A percentile compares a stretch with the other conserved stretches of the same genome.
phyloP scores from a whole-genome alignment of 192 early-diverging fungal genomes.

The Entomortierella parvispora region DNA sequence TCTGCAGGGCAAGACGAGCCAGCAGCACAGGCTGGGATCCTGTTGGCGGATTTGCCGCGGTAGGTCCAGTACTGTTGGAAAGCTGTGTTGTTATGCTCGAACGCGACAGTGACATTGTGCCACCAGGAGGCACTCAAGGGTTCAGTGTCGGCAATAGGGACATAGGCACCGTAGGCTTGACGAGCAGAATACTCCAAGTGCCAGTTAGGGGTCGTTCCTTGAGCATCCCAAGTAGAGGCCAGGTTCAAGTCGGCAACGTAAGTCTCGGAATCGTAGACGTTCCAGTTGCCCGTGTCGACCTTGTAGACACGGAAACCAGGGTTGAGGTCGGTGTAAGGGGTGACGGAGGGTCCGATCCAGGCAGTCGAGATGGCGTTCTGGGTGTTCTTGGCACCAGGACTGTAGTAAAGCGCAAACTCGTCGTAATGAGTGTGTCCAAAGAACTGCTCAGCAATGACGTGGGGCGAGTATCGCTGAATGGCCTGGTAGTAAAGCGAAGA shows the following conservation, averaged over 20 bases:
- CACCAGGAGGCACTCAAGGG: conserved; percentile 58
- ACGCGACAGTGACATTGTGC: conserved; percentile 57
- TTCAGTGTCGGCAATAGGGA: conserved; percentile 3
- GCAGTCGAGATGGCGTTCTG: conserved; percentile 54
- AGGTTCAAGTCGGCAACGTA: conserved; percentile 60
- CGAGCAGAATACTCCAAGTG: conserved; percentile 62
- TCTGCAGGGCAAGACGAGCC: conserved; percentile 11
- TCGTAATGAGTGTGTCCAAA: conserved; percentile 65
- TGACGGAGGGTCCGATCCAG: conserved; percentile 59
- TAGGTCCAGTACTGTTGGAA: conserved; percentile 57
- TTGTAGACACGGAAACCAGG: conserved; percentile 65
- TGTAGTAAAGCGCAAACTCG: conserved; percentile 61
- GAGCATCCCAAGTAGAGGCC: conserved; percentile 44
- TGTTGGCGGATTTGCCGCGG: conserved; percentile 47
- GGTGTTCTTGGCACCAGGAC: conserved; percentile 23
- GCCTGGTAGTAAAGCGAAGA: conserved; percentile 62
- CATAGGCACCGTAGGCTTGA: conserved; percentile 39
- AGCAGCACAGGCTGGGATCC: conserved; percentile 13
- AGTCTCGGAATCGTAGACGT: conserved; percentile 57
- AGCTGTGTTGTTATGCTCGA: conserved; percentile 39
- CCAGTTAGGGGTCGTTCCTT: conserved; percentile 48
- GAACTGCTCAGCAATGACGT: conserved; percentile 63
- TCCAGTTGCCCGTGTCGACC: conserved; percentile 57
- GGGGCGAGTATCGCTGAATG: conserved; percentile 60
- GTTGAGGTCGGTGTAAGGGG: conserved; percentile 58